Conservation (phyloP, 2,329 filamentous ascomycete genomes). For the Nothophoma quercina region DNA sequence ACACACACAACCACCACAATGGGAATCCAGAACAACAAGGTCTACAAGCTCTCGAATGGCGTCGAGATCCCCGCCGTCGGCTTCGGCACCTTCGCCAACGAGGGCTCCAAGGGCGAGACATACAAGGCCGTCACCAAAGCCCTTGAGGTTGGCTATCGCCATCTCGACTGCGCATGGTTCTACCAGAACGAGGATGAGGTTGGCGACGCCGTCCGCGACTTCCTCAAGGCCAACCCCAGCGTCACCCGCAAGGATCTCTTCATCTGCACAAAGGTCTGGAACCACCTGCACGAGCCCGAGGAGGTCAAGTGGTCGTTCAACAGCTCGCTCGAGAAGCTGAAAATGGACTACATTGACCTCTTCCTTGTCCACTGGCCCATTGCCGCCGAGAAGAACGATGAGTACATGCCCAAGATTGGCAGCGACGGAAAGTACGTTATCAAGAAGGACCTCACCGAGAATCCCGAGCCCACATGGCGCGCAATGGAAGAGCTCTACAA, state of each 20-base stretch:
- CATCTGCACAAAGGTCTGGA: conserved; percentile 76
- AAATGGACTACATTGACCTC: conserved; percentile 70
- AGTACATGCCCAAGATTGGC: conserved; percentile 64
- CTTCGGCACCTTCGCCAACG: conserved; percentile 76
- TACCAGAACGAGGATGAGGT: conserved; percentile 78
- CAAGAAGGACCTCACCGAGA: conserved; percentile 71
- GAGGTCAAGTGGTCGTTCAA: conserved; percentile 67
- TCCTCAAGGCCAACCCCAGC: conserved; percentile 61
- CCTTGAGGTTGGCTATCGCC: conserved; percentile 66
- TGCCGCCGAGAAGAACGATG: conserved; percentile 60
- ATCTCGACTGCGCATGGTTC: conserved; percentile 73
- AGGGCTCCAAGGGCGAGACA: conserved; percentile 66
- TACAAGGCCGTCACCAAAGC: conserved; percentile 66
- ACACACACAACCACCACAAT: conserved; percentile 28
- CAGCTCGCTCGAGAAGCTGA: conserved; percentile 69
- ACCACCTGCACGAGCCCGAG: conserved; percentile 63
- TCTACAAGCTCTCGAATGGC: conserved; percentile 64
- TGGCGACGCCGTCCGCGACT: conserved; percentile 68
- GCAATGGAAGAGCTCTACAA: conserved; percentile 69
- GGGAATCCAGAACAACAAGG: conserved; percentile 48
- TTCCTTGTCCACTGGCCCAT: conserved; percentile 72
- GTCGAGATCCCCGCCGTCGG: conserved; percentile 73
- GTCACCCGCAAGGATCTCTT: conserved; percentile 69
- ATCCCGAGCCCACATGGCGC: conserved; percentile 72
- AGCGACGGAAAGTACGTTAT: conserved; percentile 66